Evolutionary conservation across 176 grass and related monocot species (phyloP).

Genomic region (Carex cristatella): DNA sequence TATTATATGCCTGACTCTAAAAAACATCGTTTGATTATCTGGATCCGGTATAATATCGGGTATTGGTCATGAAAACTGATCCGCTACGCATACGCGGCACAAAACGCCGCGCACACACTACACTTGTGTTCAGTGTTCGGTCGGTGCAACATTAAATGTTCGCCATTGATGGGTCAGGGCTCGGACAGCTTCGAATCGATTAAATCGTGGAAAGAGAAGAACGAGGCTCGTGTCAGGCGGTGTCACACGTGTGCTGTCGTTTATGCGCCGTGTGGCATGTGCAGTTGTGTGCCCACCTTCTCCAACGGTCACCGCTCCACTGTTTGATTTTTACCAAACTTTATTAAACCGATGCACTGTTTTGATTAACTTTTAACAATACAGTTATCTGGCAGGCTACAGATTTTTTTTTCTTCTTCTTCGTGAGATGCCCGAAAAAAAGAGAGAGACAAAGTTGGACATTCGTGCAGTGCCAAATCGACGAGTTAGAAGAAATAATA

Average conservation of each 20-base stretch:
- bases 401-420: too few species aligned
- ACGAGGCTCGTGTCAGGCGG: constrained; percentile 9
- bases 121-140: background rate
- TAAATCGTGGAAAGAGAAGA: background rate
- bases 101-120: background rate
- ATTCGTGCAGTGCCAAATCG: too few species aligned
- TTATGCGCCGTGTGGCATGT: background rate
- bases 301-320: background rate
- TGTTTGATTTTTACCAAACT: background rate
- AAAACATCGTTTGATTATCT: background rate
- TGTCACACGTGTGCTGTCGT: background rate
- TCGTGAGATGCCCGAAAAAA: too few species aligned
- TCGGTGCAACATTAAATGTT: constrained; percentile 4
- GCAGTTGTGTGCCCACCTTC: background rate
- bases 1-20: too few species aligned
- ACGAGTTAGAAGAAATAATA: too few species aligned
- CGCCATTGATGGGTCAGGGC: background rate
- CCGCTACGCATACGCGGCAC: background rate
- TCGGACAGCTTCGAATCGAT: constrained; percentile 1
- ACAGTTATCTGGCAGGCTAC: too few species aligned
- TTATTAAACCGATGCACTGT: background rate
- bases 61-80: background rate
- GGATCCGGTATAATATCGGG: background rate
- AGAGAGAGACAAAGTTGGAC: too few species aligned
- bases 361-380: too few species aligned